phyloP scores from a whole-genome alignment of 805 yeast genomes.

The Pachysolen tannophilus region DNA sequence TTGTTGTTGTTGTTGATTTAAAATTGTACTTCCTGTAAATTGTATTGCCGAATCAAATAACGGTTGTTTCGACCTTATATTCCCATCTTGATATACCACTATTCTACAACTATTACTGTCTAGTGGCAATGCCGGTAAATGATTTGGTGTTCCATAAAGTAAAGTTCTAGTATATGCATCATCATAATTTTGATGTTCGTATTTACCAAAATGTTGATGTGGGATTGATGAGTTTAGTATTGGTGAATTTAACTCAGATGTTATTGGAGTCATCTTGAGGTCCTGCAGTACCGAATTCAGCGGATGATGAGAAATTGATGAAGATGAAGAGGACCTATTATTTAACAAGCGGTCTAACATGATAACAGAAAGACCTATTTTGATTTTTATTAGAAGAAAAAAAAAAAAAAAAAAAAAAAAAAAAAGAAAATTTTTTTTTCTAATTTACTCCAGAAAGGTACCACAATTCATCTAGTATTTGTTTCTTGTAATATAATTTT shows the following conservation, averaged over 20 bases:
- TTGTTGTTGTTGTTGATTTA: slow-evolving; percentile 10
- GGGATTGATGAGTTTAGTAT: no score
- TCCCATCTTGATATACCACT: slow-evolving; percentile 44
- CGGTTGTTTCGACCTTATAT: slow-evolving; percentile 38
- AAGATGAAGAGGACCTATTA: slow-evolving; percentile 9
- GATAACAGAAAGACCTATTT: no score
- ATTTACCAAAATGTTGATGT: background rate
- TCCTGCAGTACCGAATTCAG: background rate
- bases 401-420: no score
- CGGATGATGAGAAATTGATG: background rate
- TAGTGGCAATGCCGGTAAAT: slow-evolving; percentile 20
- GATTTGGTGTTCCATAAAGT: slow-evolving; percentile 32
- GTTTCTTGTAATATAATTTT: no score
- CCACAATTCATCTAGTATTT: no score
- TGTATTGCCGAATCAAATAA: slow-evolving; percentile 36
- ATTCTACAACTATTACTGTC: slow-evolving; percentile 30
- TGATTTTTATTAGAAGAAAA: no score
- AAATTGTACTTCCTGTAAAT: background rate
- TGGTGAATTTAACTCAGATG: no score
- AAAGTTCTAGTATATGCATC: slow-evolving; percentile 37
- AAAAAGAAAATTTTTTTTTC: no score
- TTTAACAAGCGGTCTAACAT: slow-evolving; percentile 18
- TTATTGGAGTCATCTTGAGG: background rate
- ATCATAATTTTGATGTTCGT: slow-evolving; percentile 19
- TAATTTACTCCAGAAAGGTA: no score